Base-by-base conservation (phyloP, 768 basidiomycete species). In the Leccinum longicurvipes region DNA sequence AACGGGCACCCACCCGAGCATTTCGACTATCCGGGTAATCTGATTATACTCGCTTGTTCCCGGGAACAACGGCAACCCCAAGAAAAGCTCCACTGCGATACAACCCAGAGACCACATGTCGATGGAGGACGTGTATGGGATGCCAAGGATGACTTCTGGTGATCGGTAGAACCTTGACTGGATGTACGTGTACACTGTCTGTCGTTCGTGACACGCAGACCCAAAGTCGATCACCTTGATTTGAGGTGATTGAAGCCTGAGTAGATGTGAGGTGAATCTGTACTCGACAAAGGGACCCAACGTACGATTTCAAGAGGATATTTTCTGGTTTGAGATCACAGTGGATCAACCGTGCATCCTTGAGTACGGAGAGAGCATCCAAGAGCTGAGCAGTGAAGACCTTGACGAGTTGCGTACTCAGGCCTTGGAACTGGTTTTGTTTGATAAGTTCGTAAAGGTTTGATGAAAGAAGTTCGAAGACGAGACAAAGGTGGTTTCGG, bases 71-170 rank as follows among this genome's bases (percentile, higher is more conserved):
- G 97, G 97, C 51, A 99, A 71, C 7, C 97, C 97, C 46, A 98
- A 78, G 80, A 98, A 99, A 36, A 98, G 83, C 70, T 99, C 97
- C 27, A 98, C 96, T 6, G 95, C 97, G 58, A 99, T 99, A 68
- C 97, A 98, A 3, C 97, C 97, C 56, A 99, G 75, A 17, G 92
- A 95, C 97, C 97, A 99, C 94, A 99, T 98, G 72, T 99, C 97
- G 74, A 99, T 98, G 11, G 92, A 79, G 11, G 93, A 86, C 23
- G 89, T 95, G 72, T 99, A 98, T 12, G 94, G 86, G 71, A 98
- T 86, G 14, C 94, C 94, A 24, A 99, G 79, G 27, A 99, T 80
- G 17, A 99, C 97, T 75, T 99, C 97, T 12, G 97, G 97, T 2
- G 93, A 96, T 44, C 97, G 90, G 71, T 99, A 99, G 77, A 99